Base-by-base conservation (phyloP, 257 asterid species). In the Solanum appendiculatum region DNA sequence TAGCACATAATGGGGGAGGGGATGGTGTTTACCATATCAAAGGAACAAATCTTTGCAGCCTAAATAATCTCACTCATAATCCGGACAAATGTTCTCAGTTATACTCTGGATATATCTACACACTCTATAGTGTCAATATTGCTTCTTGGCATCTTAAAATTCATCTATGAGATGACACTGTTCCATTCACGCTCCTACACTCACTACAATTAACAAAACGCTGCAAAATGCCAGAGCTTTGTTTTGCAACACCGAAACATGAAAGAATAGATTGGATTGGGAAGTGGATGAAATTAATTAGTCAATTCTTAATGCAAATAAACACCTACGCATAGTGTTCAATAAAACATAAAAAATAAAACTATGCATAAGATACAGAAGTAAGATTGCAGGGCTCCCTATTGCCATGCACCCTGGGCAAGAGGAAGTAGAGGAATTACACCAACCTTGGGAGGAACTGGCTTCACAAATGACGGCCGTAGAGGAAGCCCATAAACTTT, bases 401-500 rank as follows among this genome's bases (percentile, higher is more conserved):
- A 29, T 80, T 78, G 46, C 27, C 85, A 80, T 46, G 20, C 39
- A 80, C 66, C 64, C 29, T 78, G 84, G 18, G 82, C 1, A 70
- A 60, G 75, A 48, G 9, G 73, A 42, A 84, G 1, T 21, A 23
- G 48, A 84, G 63, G 48, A 83, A 68, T 27, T 60, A 86, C 46
- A 85, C 84, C 80, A 88, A 96, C 99, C 99, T 97, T 94, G 34
- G 97, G 95, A 78, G 86, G 92, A 88, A 97, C 94, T 64, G 97
- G 91, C 92, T 96, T 97, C 87, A 96, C 98, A 89, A 97, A 97
- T 13, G 99, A 96, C 86, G 99, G 99, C 56, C 99, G 93, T 34
- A 97, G 98, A 9, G 99, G 99, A 90, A 97, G 99, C 78, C 99
- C 99, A 77, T 90, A 95, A 84, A 97, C 96, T 94, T 96, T 96